Evolutionary conservation across 345 rosid genomes (phyloP).

Genomic region (Camelina laxa): DNA sequence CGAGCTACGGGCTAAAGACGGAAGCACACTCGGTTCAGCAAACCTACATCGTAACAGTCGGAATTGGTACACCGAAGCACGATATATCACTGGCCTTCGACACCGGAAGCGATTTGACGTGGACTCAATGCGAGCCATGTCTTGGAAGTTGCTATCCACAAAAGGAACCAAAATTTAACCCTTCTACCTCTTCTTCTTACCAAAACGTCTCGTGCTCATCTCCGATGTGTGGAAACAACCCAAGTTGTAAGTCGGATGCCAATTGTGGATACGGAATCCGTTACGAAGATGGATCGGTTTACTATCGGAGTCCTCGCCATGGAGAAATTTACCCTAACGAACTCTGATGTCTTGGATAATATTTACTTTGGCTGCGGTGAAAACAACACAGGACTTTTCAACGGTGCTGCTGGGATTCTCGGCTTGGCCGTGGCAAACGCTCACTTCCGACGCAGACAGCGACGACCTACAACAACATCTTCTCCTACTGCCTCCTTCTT

Average conservation of each 20-base stretch:
- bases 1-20: constrained; percentile 55
- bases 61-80: constrained; percentile 61
- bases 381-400: constrained; percentile 61
- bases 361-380: constrained; percentile 77
- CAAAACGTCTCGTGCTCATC: constrained; percentile 59
- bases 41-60: constrained; percentile 56
- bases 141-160: constrained; percentile 51
- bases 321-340: constrained; percentile 60
- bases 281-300: constrained; percentile 63
- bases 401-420: constrained; percentile 61
- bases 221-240: constrained; percentile 40
- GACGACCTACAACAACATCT: constrained; percentile 53
- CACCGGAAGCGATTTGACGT: constrained; percentile 68
- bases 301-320: constrained; percentile 60
- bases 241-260: constrained; percentile 45
- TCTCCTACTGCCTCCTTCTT: constrained; percentile 81
- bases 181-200: constrained; percentile 54
- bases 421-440: constrained; percentile 71
- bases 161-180: constrained; percentile 52
- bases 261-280: constrained; percentile 59
- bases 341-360: constrained; percentile 46
- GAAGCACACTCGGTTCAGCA: constrained; percentile 49
- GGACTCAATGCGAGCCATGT: constrained; percentile 67
- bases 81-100: constrained; percentile 54
- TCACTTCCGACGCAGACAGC: constrained; percentile 72